Evolutionary conservation across 805 yeast genomes (phyloP).

Genomic region (Barnettozyma botsteinii): DNA sequence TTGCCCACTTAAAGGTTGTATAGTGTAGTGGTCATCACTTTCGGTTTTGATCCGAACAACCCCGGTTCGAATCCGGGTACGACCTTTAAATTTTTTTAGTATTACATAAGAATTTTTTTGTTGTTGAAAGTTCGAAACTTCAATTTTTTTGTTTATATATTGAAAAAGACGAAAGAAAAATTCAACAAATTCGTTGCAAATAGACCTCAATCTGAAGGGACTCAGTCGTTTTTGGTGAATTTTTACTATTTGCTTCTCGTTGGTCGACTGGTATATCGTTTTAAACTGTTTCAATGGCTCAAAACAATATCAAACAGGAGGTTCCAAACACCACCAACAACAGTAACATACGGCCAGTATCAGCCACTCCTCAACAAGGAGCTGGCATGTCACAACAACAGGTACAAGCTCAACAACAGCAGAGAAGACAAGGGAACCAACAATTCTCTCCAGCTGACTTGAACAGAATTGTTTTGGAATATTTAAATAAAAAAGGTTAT

Average conservation of each 20-base stretch:
- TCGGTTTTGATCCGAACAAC: constrained; percentile 62
- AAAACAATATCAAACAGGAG: constrained; percentile 6
- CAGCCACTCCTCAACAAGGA: constrained; percentile 3
- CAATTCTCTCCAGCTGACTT: constrained; percentile 79
- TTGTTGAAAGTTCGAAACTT: too few relatives aligned
- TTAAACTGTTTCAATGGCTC: too few relatives aligned
- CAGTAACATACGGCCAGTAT: constrained; percentile 3
- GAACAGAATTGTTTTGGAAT: constrained; percentile 88
- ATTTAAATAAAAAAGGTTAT: constrained; percentile 88
- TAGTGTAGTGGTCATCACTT: constrained; percentile 58
- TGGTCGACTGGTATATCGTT: too few relatives aligned
- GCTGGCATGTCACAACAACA: constrained; percentile 2
- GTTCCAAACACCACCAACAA: not conserved
- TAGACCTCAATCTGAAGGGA: too few relatives aligned
- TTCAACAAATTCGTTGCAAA: too few relatives aligned
- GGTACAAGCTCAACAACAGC: constrained; percentile 11
- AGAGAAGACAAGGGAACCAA: constrained; percentile 22
- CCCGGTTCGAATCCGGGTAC: constrained; percentile 87
- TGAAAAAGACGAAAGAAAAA: too few relatives aligned
- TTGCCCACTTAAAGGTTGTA: too few relatives aligned
- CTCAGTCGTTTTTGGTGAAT: too few relatives aligned
- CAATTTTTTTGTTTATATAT: not conserved
- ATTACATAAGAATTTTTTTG: not conserved
- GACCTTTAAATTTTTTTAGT: constrained; percentile 40
- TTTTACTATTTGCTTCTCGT: not conserved